These are phyloP conservation scores for Oryza coarctata DNA, from an alignment of 176 grass and related monocot species.

Conservation along the genomic window DNA sequence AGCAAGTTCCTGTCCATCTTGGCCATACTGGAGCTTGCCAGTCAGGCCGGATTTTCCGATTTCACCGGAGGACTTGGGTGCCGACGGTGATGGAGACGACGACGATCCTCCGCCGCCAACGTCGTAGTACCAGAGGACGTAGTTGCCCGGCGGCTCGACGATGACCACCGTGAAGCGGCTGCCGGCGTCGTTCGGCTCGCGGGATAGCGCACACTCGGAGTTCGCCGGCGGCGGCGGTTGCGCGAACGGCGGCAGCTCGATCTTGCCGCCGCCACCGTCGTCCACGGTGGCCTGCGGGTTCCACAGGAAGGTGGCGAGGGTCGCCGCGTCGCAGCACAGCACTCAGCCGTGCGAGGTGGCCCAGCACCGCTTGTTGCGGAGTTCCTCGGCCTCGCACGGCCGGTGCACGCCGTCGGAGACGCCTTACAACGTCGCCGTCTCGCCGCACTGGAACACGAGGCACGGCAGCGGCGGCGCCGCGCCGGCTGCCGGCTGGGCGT, in stretches of 20 bases:
- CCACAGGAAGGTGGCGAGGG: constrained; percentile 23
- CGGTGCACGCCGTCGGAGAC: not conserved
- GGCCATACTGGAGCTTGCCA: too few species aligned
- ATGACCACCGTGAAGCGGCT: not conserved
- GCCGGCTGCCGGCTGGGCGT: not conserved
- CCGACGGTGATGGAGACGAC: too few species aligned
- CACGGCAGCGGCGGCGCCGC: too few species aligned
- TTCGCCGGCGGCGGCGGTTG: not conserved
- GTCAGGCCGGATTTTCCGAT: too few species aligned
- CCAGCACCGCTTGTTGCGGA: not conserved
- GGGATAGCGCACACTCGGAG: not conserved
- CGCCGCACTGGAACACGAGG: not conserved
- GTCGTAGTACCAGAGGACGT: constrained; percentile 27
- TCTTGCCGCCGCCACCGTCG: not conserved
- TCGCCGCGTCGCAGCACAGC: not conserved
- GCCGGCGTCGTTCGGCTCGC: not conserved
- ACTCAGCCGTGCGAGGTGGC: not conserved
- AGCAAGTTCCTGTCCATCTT: too few species aligned
- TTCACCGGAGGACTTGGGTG: too few species aligned
- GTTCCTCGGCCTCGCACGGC: not conserved
- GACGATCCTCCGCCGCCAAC: too few species aligned
- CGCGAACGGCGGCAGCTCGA: not conserved
- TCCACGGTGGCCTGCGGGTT: not conserved
- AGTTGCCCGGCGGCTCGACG: not conserved
- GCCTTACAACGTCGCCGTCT: not conserved